Evolutionary conservation across 192 early-diverging fungal genomes (phyloP).

Genomic region (Chytriomyces sp.): DNA sequence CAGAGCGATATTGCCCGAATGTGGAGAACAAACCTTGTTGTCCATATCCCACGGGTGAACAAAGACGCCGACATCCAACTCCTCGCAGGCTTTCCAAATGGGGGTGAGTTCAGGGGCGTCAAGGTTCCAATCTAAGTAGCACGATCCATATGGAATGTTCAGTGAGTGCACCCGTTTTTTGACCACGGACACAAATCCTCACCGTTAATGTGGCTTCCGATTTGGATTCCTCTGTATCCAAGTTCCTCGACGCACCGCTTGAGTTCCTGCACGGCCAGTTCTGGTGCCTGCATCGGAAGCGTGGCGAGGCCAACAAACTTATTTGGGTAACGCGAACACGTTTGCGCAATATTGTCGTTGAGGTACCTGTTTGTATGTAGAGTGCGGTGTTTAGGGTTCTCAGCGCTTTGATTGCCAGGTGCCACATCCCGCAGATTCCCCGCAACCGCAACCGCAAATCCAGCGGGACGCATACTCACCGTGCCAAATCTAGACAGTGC

Average conservation of each 20-base stretch:
- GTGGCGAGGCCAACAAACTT: conserved; percentile 67
- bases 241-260: conserved; percentile 66
- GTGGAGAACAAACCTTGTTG: conserved; percentile 31
- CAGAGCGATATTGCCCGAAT: not conserved
- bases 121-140: conserved; percentile 61
- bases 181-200: conserved; percentile 39
- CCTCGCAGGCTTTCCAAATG: conserved; percentile 68
- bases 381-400: not conserved
- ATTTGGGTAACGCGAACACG: conserved; percentile 59
- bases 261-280: conserved; percentile 63
- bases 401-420: not conserved
- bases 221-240: conserved; percentile 64
- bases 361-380: conserved; percentile 52
- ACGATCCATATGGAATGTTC: not conserved
- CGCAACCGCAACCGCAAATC: not conserved
- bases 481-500: conserved; percentile 41
- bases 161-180: conserved; percentile 12
- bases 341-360: conserved; percentile 52
- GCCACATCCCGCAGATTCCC: too few relatives aligned
- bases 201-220: conserved; percentile 49
- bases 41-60: conserved; percentile 72
- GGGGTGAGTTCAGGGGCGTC: conserved; percentile 68
- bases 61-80: conserved; percentile 63
- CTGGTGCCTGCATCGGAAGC: conserved; percentile 69
- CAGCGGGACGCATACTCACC: not conserved